Percentiles rank a stretch among this genome's conserved stretches.
These are phyloP conservation scores for Colletotrichum sublineola DNA, from an alignment of 2,329 filamentous ascomycete species.

Conservation along the genomic window DNA sequence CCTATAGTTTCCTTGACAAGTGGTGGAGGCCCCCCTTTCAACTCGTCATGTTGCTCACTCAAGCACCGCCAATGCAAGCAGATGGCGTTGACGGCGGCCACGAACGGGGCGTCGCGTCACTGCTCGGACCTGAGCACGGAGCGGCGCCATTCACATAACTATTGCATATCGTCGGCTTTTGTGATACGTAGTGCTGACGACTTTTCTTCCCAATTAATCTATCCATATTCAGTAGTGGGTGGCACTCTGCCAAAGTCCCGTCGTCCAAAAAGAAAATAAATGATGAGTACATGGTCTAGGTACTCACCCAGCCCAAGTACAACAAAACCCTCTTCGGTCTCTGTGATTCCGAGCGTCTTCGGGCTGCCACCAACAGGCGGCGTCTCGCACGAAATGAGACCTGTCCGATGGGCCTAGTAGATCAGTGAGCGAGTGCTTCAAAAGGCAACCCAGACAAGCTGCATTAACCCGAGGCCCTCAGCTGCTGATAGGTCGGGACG, in stretches of 20 bases:
- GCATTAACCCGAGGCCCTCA: constrained; percentile 42
- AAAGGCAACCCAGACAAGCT: constrained; percentile 39
- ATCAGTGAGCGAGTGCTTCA: constrained; percentile 21
- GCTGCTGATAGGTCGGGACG: constrained; percentile 39
- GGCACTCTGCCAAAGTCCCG: constrained; percentile 1
- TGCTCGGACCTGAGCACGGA: constrained; percentile 27
- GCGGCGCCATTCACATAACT: constrained; percentile 30
- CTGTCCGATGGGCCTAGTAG: constrained; percentile 19
- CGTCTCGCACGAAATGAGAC: constrained; percentile 35
- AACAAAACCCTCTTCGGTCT: not conserved
- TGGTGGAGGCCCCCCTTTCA: too few relatives aligned
- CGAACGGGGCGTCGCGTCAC: constrained; percentile 30
- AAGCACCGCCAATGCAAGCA: constrained; percentile 7
- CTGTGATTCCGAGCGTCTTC: too few relatives aligned
- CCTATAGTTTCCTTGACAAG: too few relatives aligned
- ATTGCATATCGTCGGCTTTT: constrained; percentile 31
- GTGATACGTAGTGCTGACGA: constrained; percentile 4
- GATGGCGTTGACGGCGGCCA: constrained; percentile 38
- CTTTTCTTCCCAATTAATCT: constrained; percentile 13
- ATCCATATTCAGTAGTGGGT: constrained; percentile 14
- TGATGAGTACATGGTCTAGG: constrained; percentile 46
- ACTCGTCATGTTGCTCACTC: too few relatives aligned
- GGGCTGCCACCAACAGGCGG: constrained; percentile 31
- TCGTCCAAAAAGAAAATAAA: not conserved
- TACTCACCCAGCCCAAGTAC: constrained; percentile 50